A percentile compares a stretch with the other conserved stretches of the same genome.
These are phyloP conservation scores for Aegilops speltoides DNA, from an alignment of 176 grass and related monocot genomes.

Conservation along the genomic window DNA sequence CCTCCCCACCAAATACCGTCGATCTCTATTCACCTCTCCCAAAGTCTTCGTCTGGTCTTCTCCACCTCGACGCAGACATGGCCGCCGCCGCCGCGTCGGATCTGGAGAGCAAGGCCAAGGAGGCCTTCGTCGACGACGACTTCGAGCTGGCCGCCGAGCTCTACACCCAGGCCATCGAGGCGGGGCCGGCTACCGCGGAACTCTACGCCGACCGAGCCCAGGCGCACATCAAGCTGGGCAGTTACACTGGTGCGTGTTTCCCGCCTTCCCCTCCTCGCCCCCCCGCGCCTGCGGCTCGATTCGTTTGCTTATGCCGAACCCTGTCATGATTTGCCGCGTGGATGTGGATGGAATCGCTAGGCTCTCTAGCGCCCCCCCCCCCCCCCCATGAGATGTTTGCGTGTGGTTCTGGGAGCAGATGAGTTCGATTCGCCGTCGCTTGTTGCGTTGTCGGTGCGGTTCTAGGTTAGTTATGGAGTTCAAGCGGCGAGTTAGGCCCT, in stretches of 20 bases:
- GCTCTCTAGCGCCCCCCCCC: no score
- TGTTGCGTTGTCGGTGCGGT: background rate
- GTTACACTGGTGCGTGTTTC: constrained; percentile 47
- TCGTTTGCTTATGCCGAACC: background rate
- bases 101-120: constrained; percentile 71
- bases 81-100: constrained; percentile 45
- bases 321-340: background rate
- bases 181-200: constrained; percentile 46
- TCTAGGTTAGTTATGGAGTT: background rate
- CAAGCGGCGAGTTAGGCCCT: background rate
- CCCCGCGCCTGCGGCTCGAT: background rate
- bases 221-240: constrained; percentile 67
- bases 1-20: constrained; percentile 4
- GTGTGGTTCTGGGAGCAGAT: background rate
- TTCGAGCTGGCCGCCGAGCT: constrained; percentile 70
- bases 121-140: constrained; percentile 69
- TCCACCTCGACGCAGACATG: constrained; percentile 29
- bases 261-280: background rate
- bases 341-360: background rate
- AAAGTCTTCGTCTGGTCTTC: constrained; percentile 43
- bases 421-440: background rate
- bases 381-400: background rate
- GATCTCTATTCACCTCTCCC: background rate
- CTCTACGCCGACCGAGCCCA: constrained; percentile 73
- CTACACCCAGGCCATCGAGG: constrained; percentile 70